Evolutionary conservation across 177 flowering plant genomes (phyloP).

Genomic region (Tripterygium wilfordii): DNA sequence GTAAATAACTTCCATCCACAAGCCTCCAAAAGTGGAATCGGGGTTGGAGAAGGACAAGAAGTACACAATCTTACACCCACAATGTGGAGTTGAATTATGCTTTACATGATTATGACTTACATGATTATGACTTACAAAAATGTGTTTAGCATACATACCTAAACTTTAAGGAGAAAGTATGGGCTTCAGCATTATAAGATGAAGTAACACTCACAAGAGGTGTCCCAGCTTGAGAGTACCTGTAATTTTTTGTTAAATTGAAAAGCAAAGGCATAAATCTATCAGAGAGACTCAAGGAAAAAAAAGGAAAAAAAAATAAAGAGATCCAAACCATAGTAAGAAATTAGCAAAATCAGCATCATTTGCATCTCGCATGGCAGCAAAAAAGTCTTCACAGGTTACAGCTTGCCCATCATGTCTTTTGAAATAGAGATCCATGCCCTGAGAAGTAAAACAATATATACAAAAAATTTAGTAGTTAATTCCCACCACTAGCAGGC

Average conservation of each 20-base stretch:
- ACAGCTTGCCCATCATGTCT: constrained; percentile 99
- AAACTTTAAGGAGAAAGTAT: constrained; percentile 70
- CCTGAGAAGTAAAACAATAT: constrained; percentile 32
- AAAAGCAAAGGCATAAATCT: not conserved
- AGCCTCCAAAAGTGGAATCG: no score
- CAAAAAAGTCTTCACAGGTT: constrained; percentile 95
- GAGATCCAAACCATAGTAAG: constrained; percentile 59
- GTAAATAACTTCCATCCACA: no score
- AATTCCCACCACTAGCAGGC: not conserved
- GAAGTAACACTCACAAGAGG: constrained; percentile 78
- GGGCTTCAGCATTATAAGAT: constrained; percentile 64
- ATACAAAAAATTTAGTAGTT: not conserved
- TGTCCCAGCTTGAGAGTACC: constrained; percentile 99
- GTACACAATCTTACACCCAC: no score
- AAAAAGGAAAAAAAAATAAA: no score
- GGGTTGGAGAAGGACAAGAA: no score
- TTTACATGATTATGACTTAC: no score
- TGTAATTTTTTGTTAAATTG: constrained; percentile 26
- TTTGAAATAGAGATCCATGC: constrained; percentile 94
- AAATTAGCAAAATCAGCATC: constrained; percentile 81
- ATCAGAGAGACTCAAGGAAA: no score
- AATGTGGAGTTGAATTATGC: no score
- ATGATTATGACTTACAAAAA: no score
- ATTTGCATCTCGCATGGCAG: constrained; percentile 98
- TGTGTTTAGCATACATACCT: no score